These are phyloP conservation scores for Mycena maculata DNA, from an alignment of 768 basidiomycete species.

Conservation along the genomic window DNA sequence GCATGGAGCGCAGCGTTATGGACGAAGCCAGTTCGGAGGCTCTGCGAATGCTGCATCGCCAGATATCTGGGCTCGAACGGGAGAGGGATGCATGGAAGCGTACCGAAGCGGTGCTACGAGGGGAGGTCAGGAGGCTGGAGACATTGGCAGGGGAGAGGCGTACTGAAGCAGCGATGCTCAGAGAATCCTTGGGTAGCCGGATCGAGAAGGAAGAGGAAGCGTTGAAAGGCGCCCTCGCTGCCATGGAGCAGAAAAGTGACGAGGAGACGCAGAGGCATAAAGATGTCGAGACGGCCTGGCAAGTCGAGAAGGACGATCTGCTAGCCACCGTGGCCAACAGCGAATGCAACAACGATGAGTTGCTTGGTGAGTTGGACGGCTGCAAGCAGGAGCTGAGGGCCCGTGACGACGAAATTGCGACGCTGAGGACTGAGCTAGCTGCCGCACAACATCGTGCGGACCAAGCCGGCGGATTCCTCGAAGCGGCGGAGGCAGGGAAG, in stretches of 20 bases:
- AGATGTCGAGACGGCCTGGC: slow-evolving; percentile 57
- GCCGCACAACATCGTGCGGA: slow-evolving; percentile 76
- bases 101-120: slow-evolving; percentile 55
- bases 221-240: slow-evolving; percentile 50
- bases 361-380: slow-evolving; percentile 56
- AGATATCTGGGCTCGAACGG: slow-evolving; percentile 79
- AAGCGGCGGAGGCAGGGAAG: slow-evolving; percentile 52
- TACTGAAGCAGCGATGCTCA: slow-evolving; percentile 56
- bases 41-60: slow-evolving; percentile 81
- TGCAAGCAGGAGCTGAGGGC: slow-evolving; percentile 51
- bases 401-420: slow-evolving; percentile 57
- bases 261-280: slow-evolving; percentile 58
- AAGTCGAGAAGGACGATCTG: slow-evolving; percentile 61
- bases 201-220: slow-evolving; percentile 63
- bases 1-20: slow-evolving; percentile 85
- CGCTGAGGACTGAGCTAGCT: slow-evolving; percentile 71
- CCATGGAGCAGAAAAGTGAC: slow-evolving; percentile 54
- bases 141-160: slow-evolving; percentile 58
- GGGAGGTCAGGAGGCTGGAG: slow-evolving; percentile 64
- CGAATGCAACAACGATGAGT: slow-evolving; percentile 54
- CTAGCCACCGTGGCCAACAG: slow-evolving; percentile 52
- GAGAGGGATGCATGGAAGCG: slow-evolving; percentile 65
- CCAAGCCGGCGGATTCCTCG: slow-evolving; percentile 57
- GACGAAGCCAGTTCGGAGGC: slow-evolving; percentile 85
- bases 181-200: slow-evolving; percentile 55